Percentiles rank a stretch among this genome's conserved stretches.
phyloP scores from a whole-genome alignment of 1,284 basidiomycete genomes.

The Apiotrichum brassicae region DNA sequence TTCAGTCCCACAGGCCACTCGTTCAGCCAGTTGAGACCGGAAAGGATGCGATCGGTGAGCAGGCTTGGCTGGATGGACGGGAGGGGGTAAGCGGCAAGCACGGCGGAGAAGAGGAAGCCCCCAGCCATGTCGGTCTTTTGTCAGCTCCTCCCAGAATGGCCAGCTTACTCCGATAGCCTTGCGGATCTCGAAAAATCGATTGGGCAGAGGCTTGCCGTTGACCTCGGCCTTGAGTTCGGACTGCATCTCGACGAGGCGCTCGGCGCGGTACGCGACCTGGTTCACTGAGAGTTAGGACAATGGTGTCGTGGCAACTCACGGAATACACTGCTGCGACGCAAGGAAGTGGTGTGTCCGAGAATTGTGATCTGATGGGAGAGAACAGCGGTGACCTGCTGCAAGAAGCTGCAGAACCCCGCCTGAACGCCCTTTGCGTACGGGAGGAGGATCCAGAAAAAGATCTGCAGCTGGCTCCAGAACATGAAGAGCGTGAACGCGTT shows the following conservation, averaged over 20 bases:
- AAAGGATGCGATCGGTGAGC: slow-evolving; percentile 11
- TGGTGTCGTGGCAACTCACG: not conserved
- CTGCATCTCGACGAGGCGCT: not conserved
- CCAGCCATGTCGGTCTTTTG: slow-evolving; percentile 2
- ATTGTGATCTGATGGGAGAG: slow-evolving; percentile 61
- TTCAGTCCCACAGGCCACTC: slow-evolving; percentile 95
- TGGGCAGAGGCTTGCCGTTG: not conserved
- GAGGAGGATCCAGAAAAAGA: not conserved
- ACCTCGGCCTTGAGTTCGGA: not conserved
- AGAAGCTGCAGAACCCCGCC: slow-evolving; percentile 44
- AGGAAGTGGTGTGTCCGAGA: not conserved
- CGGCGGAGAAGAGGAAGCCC: not conserved
- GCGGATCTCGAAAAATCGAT: not conserved
- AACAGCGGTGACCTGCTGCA: slow-evolving; percentile 67
- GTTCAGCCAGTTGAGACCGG: slow-evolving; percentile 63
- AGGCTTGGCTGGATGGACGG: not conserved
- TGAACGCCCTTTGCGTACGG: not conserved
- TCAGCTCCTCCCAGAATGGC: not conserved
- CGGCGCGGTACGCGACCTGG: slow-evolving; percentile 1
- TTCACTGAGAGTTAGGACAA: not conserved
- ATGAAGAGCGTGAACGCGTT: slow-evolving; percentile 3
- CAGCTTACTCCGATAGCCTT: not conserved
- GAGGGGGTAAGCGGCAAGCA: not conserved
- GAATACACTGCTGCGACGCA: not conserved
- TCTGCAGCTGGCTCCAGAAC: slow-evolving; percentile 1